Base-by-base conservation (phyloP, 345 rosid species). In the Moricandia arvensis region DNA sequence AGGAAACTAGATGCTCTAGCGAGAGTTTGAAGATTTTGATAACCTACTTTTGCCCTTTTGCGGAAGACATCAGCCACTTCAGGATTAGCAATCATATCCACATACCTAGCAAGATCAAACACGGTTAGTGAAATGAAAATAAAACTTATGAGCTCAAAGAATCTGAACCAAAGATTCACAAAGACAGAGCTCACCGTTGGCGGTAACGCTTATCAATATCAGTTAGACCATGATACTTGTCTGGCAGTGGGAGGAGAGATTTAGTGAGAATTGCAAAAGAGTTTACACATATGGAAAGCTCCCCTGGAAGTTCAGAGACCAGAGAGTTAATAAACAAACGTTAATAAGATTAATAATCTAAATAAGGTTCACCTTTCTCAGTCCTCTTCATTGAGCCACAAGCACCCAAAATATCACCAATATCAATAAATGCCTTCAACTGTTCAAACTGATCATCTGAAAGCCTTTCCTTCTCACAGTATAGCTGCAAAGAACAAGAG, bases 121-220 rank as follows among this genome's bases (percentile, higher is more conserved):
- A 74, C 47, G 8, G 43, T 43, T 61, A 72, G 31, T 18, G 15
- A 7, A 67, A 61, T 35, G 24, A 49, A 35, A 60, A 21, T 13
- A 61, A 68, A 41, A 73, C 24, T 21, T 21, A 21, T 21, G 24
- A 21, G 24, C 24, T 21, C 2, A 0, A 21, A 21, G 24, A 21
- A 2, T 21, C 24, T 21, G 24, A 21, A 33, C 71, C 8, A 53
- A 3, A 26, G 13, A 9, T 31, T 16, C 27, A 59, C 45, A 59
- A 59, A 63, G 18, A 73, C 8, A 73, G n/a, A 33, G 45, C 75
- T 82, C 65, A 94, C 96, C 97, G 78, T 77, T 94, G 97, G 62
- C 96, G 91, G 66, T 94, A 94, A 34, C 97, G 89, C 81, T 90
- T 91, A 80, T 91, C 95, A 68, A 91, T 86, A 87, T 91, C 95